A percentile compares a stretch with the other conserved stretches of the same genome.
These are phyloP conservation scores for Aspergillus aculeatus DNA, from an alignment of 2,329 filamentous ascomycete species.

Conservation along the genomic window DNA sequence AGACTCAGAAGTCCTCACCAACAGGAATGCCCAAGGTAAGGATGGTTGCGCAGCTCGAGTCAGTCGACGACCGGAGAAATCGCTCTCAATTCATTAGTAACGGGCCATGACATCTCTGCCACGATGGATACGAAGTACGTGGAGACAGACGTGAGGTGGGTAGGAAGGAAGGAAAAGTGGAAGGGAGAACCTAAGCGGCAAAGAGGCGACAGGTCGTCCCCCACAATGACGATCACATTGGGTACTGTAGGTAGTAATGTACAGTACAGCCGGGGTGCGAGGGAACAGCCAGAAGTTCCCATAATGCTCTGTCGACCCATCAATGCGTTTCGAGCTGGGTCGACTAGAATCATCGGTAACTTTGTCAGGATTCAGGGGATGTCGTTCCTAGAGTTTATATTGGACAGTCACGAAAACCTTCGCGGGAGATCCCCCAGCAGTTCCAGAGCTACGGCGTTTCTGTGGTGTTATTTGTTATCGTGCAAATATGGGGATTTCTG, in stretches of 20 bases:
- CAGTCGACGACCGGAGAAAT: not conserved
- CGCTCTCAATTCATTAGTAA: not conserved
- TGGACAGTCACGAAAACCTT: constrained; percentile 30
- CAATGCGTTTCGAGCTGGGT: constrained; percentile 20
- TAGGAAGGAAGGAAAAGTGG: not conserved
- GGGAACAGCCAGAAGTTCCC: not conserved
- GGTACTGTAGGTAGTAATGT: not conserved
- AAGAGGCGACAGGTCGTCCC: constrained; percentile 7
- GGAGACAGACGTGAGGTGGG: constrained; percentile 3
- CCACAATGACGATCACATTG: not conserved
- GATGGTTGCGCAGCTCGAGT: not conserved
- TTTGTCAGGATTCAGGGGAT: constrained; percentile 25
- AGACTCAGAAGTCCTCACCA: not conserved
- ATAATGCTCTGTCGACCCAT: constrained; percentile 10
- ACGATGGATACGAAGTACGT: constrained; percentile 3
- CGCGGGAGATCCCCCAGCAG: constrained; percentile 39
- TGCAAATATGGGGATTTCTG: not conserved
- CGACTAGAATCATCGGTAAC: constrained; percentile 24
- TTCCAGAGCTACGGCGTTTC: constrained; percentile 22
- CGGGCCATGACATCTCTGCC: not conserved
- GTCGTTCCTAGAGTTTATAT: constrained; percentile 27
- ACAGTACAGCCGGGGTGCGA: not conserved
- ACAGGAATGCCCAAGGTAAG: not conserved
- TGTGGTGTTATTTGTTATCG: not conserved
- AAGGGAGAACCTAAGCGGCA: constrained; percentile 8